These are phyloP conservation scores for Pyricularia grisea DNA, from an alignment of 2,329 filamentous ascomycete genomes.

Conservation along the genomic window DNA sequence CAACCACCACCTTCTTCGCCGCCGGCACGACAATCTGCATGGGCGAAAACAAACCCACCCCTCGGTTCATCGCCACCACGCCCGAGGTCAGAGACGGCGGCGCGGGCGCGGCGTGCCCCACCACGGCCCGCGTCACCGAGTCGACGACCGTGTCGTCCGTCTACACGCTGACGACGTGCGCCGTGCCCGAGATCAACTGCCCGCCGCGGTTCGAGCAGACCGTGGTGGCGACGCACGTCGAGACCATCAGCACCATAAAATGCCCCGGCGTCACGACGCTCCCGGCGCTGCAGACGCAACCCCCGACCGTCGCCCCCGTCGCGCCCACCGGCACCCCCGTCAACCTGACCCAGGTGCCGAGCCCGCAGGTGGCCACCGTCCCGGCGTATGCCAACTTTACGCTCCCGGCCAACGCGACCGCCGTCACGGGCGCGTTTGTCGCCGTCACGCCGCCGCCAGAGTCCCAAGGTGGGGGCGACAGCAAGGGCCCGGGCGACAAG, in stretches of 20 bases:
- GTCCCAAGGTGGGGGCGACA: not conserved
- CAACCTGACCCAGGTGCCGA: slow-evolving; percentile 2
- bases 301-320: slow-evolving; percentile 5
- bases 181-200: slow-evolving; percentile 10
- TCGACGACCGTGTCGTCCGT: slow-evolving; percentile 6
- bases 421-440: not conserved
- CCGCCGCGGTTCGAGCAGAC: slow-evolving; percentile 8
- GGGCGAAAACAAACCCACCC: not conserved
- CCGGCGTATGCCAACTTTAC: slow-evolving; percentile 5
- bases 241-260: slow-evolving; percentile 5
- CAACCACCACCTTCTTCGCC: slow-evolving; percentile 8
- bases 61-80: slow-evolving; percentile 1
- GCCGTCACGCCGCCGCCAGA: not conserved
- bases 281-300: not conserved
- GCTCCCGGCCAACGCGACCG: slow-evolving; percentile 6
- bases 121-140: slow-evolving; percentile 4
- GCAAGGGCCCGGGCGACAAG: not conserved
- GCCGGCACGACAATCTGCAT: slow-evolving; percentile 11
- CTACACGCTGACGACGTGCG: slow-evolving; percentile 9
- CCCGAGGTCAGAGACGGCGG: not conserved
- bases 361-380: not conserved
- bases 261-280: slow-evolving; percentile 4
- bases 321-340: slow-evolving; percentile 5
- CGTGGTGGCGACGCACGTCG: slow-evolving; percentile 7
- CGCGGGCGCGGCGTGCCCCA: not conserved